Conservation (phyloP, 306 rosid genomes). For the Astragalus glycyphyllos region DNA sequence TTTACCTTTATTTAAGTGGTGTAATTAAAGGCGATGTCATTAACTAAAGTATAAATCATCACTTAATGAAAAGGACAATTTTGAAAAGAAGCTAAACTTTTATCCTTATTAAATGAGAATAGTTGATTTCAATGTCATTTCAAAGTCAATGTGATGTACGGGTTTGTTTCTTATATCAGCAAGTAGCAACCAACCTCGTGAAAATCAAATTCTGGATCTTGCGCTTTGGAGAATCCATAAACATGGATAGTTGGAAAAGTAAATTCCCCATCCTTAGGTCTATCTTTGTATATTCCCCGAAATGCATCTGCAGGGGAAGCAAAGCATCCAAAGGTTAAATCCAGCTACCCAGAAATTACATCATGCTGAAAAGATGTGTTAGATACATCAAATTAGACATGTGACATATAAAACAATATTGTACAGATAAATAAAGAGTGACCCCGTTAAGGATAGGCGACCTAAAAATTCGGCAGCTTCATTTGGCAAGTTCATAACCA, state of each 20-base stretch:
- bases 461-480: conserved; percentile 93
- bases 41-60: no score
- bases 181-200: conserved; percentile 65
- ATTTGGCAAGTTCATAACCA: conserved; percentile 95
- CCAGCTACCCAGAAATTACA: conserved; percentile 1
- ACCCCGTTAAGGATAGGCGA: conserved; percentile 38
- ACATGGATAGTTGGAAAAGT: conserved; percentile 79
- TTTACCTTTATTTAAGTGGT: no score
- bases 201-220: conserved; percentile 94
- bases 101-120: no score
- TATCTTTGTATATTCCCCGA: conserved; percentile 69
- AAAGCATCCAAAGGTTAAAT: conserved; percentile 30
- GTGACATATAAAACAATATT: conserved; percentile 17
- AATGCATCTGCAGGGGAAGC: conserved; percentile 68
- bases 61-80: no score
- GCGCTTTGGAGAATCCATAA: conserved; percentile 95
- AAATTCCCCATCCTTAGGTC: conserved; percentile 53
- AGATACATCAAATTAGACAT: not conserved
- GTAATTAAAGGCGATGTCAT: no score
- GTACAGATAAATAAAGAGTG: conserved; percentile 15
- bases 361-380: conserved; percentile 35
- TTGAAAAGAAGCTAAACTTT: no score
- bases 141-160: no score
- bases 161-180: not conserved
- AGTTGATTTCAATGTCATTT: no score